Evolutionary conservation across 2,329 filamentous ascomycete genomes (phyloP).

Genomic region (Phialocephala sp.): DNA sequence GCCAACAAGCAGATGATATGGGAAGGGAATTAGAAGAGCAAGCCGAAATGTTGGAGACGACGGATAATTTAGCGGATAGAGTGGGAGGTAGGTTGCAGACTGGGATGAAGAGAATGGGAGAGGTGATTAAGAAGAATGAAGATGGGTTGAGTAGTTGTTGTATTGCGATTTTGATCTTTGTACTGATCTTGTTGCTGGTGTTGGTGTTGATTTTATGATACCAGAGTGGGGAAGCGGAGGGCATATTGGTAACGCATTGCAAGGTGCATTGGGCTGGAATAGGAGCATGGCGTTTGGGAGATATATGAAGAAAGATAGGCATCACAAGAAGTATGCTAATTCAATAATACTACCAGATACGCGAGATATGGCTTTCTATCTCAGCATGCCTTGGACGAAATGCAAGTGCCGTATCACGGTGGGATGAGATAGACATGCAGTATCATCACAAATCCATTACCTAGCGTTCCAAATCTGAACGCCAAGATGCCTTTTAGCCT

Average conservation of each 20-base stretch:
- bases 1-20: conserved; percentile 94
- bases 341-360: neutral
- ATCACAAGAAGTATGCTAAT: neutral
- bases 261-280: neutral
- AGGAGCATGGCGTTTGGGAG: conserved; percentile 2
- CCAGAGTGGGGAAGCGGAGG: neutral
- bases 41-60: conserved; percentile 82
- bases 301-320: neutral
- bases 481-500: conserved; percentile 34
- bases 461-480: conserved; percentile 23
- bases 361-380: neutral
- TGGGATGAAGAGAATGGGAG: conserved; percentile 84
- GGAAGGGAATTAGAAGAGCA: conserved; percentile 96
- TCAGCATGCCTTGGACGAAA: neutral
- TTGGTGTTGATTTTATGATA: conserved; percentile 68
- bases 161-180: conserved; percentile 85
- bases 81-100: conserved; percentile 85
- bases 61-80: conserved; percentile 83
- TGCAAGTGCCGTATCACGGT: neutral
- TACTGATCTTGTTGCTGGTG: conserved; percentile 85
- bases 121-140: conserved; percentile 89
- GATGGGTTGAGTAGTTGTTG: conserved; percentile 88
- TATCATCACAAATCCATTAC: conserved; percentile 31
- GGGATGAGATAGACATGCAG: neutral
- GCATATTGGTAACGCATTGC: neutral